phyloP scores from a whole-genome alignment of 2,329 filamentous ascomycete genomes.

The Alternaria triticina region DNA sequence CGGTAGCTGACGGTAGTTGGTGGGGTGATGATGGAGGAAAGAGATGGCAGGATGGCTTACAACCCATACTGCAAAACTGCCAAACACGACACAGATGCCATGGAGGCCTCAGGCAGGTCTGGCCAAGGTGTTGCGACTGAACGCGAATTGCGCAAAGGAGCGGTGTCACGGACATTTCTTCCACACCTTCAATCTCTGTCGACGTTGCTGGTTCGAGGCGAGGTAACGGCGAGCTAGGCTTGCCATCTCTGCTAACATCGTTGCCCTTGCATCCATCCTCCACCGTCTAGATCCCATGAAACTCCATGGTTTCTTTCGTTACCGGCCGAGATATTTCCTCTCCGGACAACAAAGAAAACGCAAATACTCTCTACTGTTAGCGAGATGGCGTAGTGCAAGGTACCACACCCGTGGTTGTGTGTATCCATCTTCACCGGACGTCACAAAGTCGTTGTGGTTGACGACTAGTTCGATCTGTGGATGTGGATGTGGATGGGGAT shows the following conservation, averaged over 20 bases:
- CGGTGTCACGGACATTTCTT: background rate
- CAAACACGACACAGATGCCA: background rate
- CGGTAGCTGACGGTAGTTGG: background rate
- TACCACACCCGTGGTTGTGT: background rate
- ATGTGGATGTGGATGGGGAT: too few relatives aligned
- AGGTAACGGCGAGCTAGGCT: background rate
- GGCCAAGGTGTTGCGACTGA: background rate
- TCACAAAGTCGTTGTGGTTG: background rate
- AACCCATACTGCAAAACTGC: background rate
- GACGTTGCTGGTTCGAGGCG: background rate
- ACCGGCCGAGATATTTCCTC: background rate
- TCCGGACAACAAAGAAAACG: background rate
- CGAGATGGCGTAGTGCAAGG: background rate
- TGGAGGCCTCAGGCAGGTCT: background rate
- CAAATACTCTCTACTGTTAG: background rate
- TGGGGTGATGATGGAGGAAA: background rate
- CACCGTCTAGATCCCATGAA: background rate
- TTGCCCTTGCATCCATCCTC: background rate
- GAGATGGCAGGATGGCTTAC: background rate
- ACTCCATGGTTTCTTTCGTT: background rate
- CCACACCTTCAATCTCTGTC: background rate
- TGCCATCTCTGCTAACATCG: background rate
- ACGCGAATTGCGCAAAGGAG: background rate
- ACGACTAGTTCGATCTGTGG: too few relatives aligned
- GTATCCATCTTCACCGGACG: conserved; percentile 12